Conservation (phyloP, 768 basidiomycete genomes). For the Russula lepida region DNA sequence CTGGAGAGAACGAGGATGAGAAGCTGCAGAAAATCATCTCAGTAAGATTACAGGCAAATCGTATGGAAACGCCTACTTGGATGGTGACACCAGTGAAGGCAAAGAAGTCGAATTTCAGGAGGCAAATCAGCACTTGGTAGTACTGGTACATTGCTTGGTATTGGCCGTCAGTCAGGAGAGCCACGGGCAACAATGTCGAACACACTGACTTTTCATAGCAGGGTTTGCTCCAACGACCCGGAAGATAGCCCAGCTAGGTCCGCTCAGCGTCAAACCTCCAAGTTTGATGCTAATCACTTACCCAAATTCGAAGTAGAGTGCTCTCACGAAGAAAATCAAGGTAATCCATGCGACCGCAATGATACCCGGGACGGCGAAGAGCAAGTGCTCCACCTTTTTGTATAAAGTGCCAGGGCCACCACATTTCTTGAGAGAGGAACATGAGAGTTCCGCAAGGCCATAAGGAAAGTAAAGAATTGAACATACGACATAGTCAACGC, state of each 20-base stretch:
- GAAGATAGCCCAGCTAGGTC: slow-evolving; percentile 76
- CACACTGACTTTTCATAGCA: slow-evolving; percentile 63
- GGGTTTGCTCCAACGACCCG: slow-evolving; percentile 83
- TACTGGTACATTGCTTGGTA: slow-evolving; percentile 77
- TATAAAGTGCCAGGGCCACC: slow-evolving; percentile 49
- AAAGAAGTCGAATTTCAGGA: slow-evolving; percentile 89
- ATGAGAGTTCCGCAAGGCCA: neutral
- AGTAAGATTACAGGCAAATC: neutral
- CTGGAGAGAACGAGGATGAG: slow-evolving; percentile 65
- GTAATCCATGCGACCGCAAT: slow-evolving; percentile 59
- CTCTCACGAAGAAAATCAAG: slow-evolving; percentile 58
- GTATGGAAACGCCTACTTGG: slow-evolving; percentile 44
- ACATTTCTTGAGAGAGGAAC: slow-evolving; percentile 33
- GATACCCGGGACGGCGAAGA: slow-evolving; percentile 64
- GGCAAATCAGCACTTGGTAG: slow-evolving; percentile 81
- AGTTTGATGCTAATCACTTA: slow-evolving; percentile 29
- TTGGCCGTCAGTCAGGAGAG: slow-evolving; percentile 8
- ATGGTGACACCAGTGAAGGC: slow-evolving; percentile 81
- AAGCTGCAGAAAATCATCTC: slow-evolving; percentile 39
- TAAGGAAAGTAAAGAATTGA: neutral
- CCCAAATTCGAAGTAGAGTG: slow-evolving; percentile 80
- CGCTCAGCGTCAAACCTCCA: neutral
- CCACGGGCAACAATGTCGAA: neutral
- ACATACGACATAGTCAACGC: slow-evolving; percentile 35
- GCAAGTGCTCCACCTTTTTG: slow-evolving; percentile 50